Base-by-base conservation (phyloP, 306 rosid species). In the Chamaecrista fasciculata region DNA sequence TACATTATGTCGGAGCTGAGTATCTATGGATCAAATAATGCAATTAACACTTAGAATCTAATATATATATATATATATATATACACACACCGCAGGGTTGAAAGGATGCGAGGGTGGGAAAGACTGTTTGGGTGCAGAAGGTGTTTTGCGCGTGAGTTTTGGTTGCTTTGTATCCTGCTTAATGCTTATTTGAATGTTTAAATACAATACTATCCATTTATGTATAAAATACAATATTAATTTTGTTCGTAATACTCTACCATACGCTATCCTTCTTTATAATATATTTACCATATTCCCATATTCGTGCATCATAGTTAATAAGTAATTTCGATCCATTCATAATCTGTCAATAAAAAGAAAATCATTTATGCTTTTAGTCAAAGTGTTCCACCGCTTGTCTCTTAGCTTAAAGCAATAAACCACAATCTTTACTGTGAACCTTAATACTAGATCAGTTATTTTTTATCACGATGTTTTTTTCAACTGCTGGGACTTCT, bases 81-180 rank as follows among this genome's bases (percentile, higher is more conserved):
- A n/a, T n/a, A n/a, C n/a, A n/a, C n/a, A 65, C 40, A 49, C 50
- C 49, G 24, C 86, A 94, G 97, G 89, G 82, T 78, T 91, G 60
- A 76, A 89, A 82, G 95, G 91, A 71, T 95, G 99, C 81, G 79
- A 87, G 48, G 99, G 96, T 65, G 89, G 69, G 48, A 72, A 67
- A 42, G 97, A 91, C 55, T 95, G 99, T 80, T 81, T 89, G 81
- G 97, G 95, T 31, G 91, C 97, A 62, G 88, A 95, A 79, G 99
- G 95, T n/a, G 99, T 91, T 78, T 79, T 95, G 76, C 97, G 99
- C 26, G 95, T 95, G 78, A 95, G 97, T 83, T 81, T 95, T 68
- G 97, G 95, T 24, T 95, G 99, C 81, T 95, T 85, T 72, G 99
- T 95, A 95, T 95, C 97, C 96, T 84, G 74, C 53, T 65, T 65